A percentile compares a stretch with the other conserved stretches of the same genome.
phyloP scores from a whole-genome alignment of 257 asterid species.

The Echites panduratus region DNA sequence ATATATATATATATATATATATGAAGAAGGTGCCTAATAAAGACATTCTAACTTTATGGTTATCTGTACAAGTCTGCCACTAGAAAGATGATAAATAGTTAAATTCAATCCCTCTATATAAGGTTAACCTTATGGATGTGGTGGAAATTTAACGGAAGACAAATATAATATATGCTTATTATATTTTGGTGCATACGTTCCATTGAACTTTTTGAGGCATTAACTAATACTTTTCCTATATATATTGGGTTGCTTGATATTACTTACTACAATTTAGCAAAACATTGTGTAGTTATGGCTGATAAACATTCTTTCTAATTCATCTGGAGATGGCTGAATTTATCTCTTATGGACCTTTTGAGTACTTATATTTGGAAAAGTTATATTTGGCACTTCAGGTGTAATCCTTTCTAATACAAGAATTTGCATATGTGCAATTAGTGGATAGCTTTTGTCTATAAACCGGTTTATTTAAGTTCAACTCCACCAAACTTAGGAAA shows the following conservation, averaged over 20 bases:
- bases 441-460: neutral
- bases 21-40: constrained; percentile 1
- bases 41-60: neutral
- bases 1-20: too few species aligned
- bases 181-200: neutral
- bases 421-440: neutral
- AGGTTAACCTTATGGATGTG: too few species aligned
- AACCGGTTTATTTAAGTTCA: neutral
- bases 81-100: neutral
- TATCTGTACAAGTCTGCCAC: neutral
- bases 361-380: neutral
- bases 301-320: neutral
- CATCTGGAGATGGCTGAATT: neutral
- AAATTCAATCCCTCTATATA: too few species aligned
- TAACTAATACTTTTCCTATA: neutral
- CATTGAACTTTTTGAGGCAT: neutral
- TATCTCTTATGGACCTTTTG: neutral
- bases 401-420: neutral
- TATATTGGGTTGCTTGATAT: neutral
- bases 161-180: neutral
- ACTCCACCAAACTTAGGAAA: neutral
- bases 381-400: neutral
- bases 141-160: too few species aligned
- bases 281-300: neutral
- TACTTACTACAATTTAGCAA: neutral